Conservation (phyloP, 441 rosid species). For the Jatropha podagrica region DNA sequence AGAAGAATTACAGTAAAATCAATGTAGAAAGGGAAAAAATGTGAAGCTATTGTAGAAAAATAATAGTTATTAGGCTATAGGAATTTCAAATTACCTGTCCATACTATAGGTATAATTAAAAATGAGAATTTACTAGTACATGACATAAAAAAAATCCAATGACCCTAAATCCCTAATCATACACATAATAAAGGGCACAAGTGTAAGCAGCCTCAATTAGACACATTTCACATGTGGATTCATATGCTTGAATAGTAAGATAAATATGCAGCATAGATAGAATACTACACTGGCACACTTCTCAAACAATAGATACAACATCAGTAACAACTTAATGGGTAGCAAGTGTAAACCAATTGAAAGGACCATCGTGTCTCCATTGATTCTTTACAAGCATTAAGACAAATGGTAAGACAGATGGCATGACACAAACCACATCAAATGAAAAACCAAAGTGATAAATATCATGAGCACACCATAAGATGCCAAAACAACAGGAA, state of each 20-base stretch:
- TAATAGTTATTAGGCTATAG: background rate
- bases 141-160: background rate
- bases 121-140: background rate
- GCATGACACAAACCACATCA: too few relatives aligned
- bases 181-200: background rate
- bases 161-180: background rate
- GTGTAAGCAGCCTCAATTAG: background rate
- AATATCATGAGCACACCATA: too few relatives aligned
- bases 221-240: background rate
- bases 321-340: background rate
- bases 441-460: too few relatives aligned
- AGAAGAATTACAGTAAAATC: conserved; percentile 26
- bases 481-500: too few relatives aligned
- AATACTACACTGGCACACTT: background rate
- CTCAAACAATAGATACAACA: background rate
- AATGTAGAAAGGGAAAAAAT: conserved; percentile 1
- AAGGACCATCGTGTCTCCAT: background rate
- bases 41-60: conserved; percentile 11
- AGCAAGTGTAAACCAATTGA: background rate
- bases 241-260: background rate
- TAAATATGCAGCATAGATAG: background rate
- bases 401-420: too few relatives aligned
- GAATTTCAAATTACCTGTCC: background rate
- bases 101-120: background rate
- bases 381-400: background rate